These are phyloP conservation scores for Senna tora DNA, from an alignment of 306 rosid genomes.

Conservation along the genomic window DNA sequence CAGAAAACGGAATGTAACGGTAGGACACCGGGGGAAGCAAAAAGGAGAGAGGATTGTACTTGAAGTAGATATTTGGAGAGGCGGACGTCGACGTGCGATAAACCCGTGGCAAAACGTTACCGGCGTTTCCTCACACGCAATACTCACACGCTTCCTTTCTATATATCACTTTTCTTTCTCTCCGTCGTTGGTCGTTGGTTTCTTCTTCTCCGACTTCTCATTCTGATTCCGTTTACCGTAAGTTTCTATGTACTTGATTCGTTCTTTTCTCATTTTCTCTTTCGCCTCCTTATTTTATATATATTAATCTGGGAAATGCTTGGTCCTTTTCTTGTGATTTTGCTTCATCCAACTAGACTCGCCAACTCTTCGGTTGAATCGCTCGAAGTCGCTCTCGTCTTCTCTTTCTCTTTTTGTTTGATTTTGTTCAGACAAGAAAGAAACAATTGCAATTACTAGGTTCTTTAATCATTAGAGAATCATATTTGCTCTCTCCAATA, in stretches of 20 bases:
- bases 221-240: constrained; percentile 45
- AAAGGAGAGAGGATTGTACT: background rate
- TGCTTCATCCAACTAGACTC: background rate
- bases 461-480: background rate
- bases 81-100: constrained; percentile 68
- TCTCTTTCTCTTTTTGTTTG: background rate
- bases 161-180: background rate
- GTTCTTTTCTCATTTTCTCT: constrained; percentile 2
- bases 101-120: constrained; percentile 64
- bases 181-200: background rate
- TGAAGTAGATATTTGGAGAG: constrained; percentile 62
- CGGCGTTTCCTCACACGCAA: constrained; percentile 71
- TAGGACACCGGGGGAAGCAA: background rate
- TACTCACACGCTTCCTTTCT: constrained; percentile 57
- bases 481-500: constrained; percentile 29
- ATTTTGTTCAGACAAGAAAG: background rate
- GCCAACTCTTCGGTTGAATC: background rate
- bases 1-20: constrained; percentile 7
- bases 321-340: constrained; percentile 21
- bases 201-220: background rate
- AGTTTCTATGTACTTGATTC: constrained; percentile 19
- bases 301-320: background rate
- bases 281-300: background rate
- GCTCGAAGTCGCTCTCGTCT: background rate
- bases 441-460: background rate